Percentiles rank a stretch among this genome's conserved stretches.
Conservation (phyloP, 2,329 filamentous ascomycete genomes). For the Colletotrichum navitas region DNA sequence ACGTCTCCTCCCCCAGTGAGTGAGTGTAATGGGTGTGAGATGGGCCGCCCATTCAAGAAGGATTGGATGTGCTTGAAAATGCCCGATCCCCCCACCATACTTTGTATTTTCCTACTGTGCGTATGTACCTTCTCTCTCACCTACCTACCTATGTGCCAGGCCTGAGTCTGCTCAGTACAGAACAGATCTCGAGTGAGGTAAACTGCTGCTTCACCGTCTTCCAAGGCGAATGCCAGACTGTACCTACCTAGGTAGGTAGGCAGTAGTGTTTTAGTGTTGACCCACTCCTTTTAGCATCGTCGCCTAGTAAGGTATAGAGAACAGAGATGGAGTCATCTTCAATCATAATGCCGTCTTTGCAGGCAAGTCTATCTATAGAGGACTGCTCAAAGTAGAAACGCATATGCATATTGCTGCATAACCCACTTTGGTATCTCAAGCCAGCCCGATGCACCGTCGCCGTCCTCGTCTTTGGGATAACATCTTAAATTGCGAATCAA, state of each 20-base stretch:
- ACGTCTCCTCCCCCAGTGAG: background rate
- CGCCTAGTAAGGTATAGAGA: background rate
- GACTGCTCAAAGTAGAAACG: background rate
- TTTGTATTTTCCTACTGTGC: background rate
- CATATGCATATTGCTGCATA: background rate
- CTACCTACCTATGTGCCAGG: too few relatives aligned
- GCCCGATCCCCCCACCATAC: background rate
- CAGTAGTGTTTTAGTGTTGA: background rate
- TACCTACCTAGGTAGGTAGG: background rate
- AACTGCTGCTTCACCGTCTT: background rate
- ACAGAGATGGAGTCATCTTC: background rate
- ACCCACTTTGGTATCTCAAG: conserved; percentile 26
- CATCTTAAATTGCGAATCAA: background rate
- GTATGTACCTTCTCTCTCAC: too few relatives aligned
- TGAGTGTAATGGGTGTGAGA: background rate
- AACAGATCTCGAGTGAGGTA: background rate
- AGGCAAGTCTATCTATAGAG: background rate
- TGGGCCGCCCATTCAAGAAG: background rate
- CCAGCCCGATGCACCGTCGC: conserved; percentile 7
- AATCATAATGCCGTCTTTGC: too few relatives aligned
- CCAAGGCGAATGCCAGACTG: background rate
- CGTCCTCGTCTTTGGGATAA: conserved; percentile 5
- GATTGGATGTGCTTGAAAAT: background rate
- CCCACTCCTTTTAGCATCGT: background rate
- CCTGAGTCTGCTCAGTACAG: background rate